Evolutionary conservation across 768 basidiomycete species (phyloP), one percentile per base, ranked within the genome.

Genomic region (Tulasnella sp.): DNA sequence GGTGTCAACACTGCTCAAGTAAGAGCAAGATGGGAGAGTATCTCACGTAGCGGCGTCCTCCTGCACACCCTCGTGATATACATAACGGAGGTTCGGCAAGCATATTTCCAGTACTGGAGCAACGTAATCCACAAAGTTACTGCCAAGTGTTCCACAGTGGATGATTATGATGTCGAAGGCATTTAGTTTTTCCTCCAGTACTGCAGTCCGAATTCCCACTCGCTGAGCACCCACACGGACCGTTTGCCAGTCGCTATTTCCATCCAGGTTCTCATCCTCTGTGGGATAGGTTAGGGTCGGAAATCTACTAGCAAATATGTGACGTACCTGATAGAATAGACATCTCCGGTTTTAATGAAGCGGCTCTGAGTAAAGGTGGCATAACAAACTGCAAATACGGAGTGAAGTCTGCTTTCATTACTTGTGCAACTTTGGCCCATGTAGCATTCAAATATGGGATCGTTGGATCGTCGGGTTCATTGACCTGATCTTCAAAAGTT

Each of bases 361-460:
- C 90, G 0, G 82, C 76, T 4, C 74, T 70, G 20, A 91, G 69
- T 9, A 92, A 64, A 0, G 77, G 72, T 0, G 88, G 85, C 77
- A 92, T 87, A 2, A 91, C 88, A 13, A 83, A 73, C 0, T 81
- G 79, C 2, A 92, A 72, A 62, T 86, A 92, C 0, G 86, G 86
- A 60, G 84, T 85, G 54, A 92, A 93, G 60, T 90, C 83, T 9
- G 74, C 69, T 0, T 83, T 83, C 59, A 92, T 73, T 0, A 85
- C 84, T 56, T 88, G 86, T 61, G 85, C 89, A 0, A 92, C 73
- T 59, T 86, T 90, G 2, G 84, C 82, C 87, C 87, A 92, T 0
- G 87, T 91, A 37, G 80, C 76, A 42, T 87, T 86, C 24, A 90
- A 70, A 61, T 87, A 89, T 12, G 42, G 34, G 2, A 81, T 63